These are phyloP conservation scores for Ustilago vetiveriae DNA, from an alignment of 1,284 basidiomycete genomes.

Conservation along the genomic window DNA sequence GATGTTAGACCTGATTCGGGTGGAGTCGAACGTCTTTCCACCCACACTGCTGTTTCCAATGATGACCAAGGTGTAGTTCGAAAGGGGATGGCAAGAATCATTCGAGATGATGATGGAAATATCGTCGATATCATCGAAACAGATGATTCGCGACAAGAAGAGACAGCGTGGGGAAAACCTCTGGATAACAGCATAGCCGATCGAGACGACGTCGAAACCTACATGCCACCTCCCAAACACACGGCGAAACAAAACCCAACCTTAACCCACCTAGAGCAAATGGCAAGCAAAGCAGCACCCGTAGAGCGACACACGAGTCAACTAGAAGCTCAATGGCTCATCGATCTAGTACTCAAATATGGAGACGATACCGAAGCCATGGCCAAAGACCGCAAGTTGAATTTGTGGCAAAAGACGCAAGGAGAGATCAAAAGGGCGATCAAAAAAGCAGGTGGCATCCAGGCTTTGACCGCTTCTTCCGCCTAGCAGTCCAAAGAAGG, in stretches of 20 bases:
- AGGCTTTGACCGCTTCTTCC: conserved; percentile 12
- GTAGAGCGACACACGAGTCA: conserved; percentile 75
- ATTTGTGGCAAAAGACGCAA: conserved; percentile 84
- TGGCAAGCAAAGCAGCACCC: conserved; percentile 52
- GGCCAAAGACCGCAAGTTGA: conserved; percentile 81
- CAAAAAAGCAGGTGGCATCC: conserved; percentile 50
- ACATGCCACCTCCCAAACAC: conserved; percentile 7
- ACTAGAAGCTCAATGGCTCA: conserved; percentile 78
- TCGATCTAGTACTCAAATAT: conserved; percentile 76
- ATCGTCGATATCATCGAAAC: conserved; percentile 80
- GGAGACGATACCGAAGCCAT: conserved; percentile 79
- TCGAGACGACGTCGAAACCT: conserved; percentile 19
- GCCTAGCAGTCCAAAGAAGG: too few relatives aligned
- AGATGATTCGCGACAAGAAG: conserved; percentile 70
- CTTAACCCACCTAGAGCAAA: conserved; percentile 9
- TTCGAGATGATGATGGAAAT: conserved; percentile 83
- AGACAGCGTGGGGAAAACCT: conserved; percentile 67
- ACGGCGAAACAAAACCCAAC: background rate
- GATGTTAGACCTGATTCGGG: conserved; percentile 37
- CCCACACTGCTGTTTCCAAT: background rate
- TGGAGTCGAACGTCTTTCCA: conserved; percentile 27
- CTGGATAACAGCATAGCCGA: conserved; percentile 30
- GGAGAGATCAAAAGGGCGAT: conserved; percentile 76
- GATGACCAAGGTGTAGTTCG: conserved; percentile 37
- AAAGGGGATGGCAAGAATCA: conserved; percentile 83